Percentiles rank a stretch among this genome's conserved stretches.
Conservation (phyloP, 208 protist genomes). For the Acanthamoeba rhysodes region DNA sequence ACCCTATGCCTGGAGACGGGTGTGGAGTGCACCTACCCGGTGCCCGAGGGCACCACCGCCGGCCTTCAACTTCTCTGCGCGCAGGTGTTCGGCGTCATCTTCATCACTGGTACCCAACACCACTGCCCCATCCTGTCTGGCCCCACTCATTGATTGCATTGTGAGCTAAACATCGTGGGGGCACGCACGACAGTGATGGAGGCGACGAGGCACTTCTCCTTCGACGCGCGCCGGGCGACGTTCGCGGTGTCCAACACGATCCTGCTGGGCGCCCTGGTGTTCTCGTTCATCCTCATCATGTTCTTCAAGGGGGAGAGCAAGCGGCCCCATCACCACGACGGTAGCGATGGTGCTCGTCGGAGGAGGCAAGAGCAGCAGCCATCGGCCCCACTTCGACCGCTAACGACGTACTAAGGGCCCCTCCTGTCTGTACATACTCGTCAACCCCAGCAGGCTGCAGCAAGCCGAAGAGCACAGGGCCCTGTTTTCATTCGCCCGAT, state of each 20-base stretch:
- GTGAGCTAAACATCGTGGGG: not conserved
- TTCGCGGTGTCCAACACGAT: slow-evolving; percentile 21
- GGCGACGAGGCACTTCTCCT: not conserved
- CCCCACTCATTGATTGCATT: not conserved
- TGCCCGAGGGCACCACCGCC: slow-evolving; percentile 36
- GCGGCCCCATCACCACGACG: not conserved
- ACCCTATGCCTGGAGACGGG: slow-evolving; percentile 16
- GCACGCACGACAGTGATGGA: not conserved
- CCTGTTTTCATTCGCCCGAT: no score
- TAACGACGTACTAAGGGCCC: no score
- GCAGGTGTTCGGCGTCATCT: slow-evolving; percentile 24
- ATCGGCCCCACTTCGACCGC: no score
- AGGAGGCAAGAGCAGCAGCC: no score
- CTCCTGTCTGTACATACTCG: no score
- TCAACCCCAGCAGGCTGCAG: no score
- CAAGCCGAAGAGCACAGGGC: no score
- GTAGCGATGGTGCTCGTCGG: no score
- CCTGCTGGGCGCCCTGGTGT: not conserved
- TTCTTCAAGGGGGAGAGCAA: slow-evolving; percentile 58
- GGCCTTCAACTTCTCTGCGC: slow-evolving; percentile 25
- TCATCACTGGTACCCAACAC: not conserved
- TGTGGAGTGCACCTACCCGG: slow-evolving; percentile 25
- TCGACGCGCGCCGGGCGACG: not conserved
- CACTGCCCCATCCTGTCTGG: no score
- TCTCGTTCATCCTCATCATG: slow-evolving; percentile 18